Percentiles rank a stretch among this genome's conserved stretches.
phyloP scores from a whole-genome alignment of 1,284 basidiomycete species.

The Gomphus bonarii region DNA sequence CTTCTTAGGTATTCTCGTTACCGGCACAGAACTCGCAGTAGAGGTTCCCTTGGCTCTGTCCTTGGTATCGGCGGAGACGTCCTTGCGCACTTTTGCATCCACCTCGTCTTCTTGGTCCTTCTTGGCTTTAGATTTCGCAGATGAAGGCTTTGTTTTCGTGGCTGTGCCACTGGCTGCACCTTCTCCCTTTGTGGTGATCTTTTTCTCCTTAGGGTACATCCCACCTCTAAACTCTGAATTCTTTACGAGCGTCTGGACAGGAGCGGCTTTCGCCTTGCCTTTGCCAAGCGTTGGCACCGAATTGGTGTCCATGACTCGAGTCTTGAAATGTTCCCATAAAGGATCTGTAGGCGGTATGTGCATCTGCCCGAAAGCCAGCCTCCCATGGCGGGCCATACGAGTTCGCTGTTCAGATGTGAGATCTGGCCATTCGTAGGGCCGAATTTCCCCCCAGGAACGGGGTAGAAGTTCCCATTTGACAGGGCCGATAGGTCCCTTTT shows the following conservation, averaged over 20 bases:
- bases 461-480: constrained; percentile 40
- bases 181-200: background rate
- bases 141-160: background rate
- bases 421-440: constrained; percentile 49
- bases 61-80: background rate
- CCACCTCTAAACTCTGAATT: constrained; percentile 6
- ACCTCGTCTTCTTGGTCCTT: constrained; percentile 1
- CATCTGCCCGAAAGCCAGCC: constrained; percentile 27
- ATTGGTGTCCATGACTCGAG: background rate
- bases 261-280: background rate
- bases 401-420: constrained; percentile 36
- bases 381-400: constrained; percentile 37
- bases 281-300: background rate
- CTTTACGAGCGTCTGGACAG: background rate
- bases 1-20: background rate
- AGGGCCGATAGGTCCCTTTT: background rate
- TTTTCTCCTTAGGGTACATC: constrained; percentile 4
- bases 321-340: constrained; percentile 36
- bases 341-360: constrained; percentile 37
- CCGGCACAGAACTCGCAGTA: background rate
- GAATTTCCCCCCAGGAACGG: constrained; percentile 53
- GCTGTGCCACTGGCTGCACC: background rate
- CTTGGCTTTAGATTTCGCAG: constrained; percentile 1
- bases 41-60: background rate
- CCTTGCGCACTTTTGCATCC: constrained; percentile 1